These are phyloP conservation scores for Penicillium malachiteum DNA, from an alignment of 495 filamentous ascomycete genomes.

Conservation along the genomic window DNA sequence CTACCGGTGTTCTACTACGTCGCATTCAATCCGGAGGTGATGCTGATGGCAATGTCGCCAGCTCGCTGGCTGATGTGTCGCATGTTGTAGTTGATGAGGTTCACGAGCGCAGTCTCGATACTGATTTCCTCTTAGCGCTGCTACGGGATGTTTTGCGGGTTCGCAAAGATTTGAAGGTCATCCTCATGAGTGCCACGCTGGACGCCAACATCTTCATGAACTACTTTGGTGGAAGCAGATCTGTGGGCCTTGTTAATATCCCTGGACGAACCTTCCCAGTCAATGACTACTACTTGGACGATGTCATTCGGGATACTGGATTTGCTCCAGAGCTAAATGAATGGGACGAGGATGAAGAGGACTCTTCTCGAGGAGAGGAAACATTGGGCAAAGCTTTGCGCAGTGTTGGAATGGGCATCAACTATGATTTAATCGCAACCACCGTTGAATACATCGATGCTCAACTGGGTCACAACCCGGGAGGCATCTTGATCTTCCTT, in stretches of 20 bases:
- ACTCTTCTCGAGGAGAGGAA: constrained; percentile 36
- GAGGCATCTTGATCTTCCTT: constrained; percentile 91
- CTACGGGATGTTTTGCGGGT: constrained; percentile 77
- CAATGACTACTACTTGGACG: constrained; percentile 85
- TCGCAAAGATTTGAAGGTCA: constrained; percentile 81
- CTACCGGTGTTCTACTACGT: constrained; percentile 91
- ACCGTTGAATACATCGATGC: constrained; percentile 78
- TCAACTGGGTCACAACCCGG: constrained; percentile 64
- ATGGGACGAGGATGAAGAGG: constrained; percentile 34
- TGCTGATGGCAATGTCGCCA: constrained; percentile 69
- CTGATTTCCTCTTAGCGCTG: constrained; percentile 88
- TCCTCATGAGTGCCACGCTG: constrained; percentile 97
- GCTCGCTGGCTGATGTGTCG: constrained; percentile 81
- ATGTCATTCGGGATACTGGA: constrained; percentile 76
- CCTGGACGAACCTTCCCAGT: constrained; percentile 88
- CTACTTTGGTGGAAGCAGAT: constrained; percentile 72
- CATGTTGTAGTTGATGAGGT: constrained; percentile 98
- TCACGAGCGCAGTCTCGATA: constrained; percentile 92
- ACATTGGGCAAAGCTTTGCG: constrained; percentile 66
- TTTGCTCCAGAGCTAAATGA: constrained; percentile 54
- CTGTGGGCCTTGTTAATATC: constrained; percentile 80
- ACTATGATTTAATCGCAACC: constrained; percentile 83
- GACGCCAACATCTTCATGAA: constrained; percentile 82
- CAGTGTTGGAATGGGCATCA: constrained; percentile 79
- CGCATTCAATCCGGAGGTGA: constrained; percentile 85